These are phyloP conservation scores for Bimuria novae-zelandiae DNA, from an alignment of 2,329 filamentous ascomycete genomes.

Conservation along the genomic window DNA sequence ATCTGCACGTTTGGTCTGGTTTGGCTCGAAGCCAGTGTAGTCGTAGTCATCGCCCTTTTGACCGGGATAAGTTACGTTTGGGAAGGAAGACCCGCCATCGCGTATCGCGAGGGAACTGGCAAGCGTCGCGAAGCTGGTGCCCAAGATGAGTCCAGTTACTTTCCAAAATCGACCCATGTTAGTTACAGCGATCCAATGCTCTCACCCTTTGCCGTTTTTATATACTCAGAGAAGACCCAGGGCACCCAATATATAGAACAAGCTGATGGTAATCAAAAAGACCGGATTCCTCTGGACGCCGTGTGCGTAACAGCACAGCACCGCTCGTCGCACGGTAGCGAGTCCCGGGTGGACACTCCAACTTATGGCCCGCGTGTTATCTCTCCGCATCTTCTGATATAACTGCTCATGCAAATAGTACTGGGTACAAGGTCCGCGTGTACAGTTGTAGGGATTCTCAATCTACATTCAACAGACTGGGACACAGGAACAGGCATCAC, in stretches of 20 bases:
- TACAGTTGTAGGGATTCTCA: slow-evolving; percentile 1
- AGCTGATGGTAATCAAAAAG: too few species aligned
- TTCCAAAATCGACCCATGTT: slow-evolving; percentile 1
- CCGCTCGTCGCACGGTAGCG: not conserved
- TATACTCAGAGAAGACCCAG: too few species aligned
- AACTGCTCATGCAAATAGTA: not conserved
- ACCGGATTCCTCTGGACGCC: too few species aligned
- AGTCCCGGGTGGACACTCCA: not conserved
- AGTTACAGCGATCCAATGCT: too few species aligned
- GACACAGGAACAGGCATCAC: slow-evolving; percentile 14
- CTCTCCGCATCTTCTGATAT: slow-evolving; percentile 7
- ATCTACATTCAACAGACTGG: slow-evolving; percentile 3
- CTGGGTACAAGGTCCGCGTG: not conserved
- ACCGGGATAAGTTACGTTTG: slow-evolving; percentile 19
- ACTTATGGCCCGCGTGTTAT: slow-evolving; percentile 9
- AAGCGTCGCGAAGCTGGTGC: slow-evolving; percentile 1
- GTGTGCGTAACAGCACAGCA: too few species aligned
- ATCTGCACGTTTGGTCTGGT: slow-evolving; percentile 21
- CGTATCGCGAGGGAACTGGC: not conserved
- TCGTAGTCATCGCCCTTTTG: slow-evolving; percentile 24
- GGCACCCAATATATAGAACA: not conserved
- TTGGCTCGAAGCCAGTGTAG: slow-evolving; percentile 20
- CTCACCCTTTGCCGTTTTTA: not conserved
- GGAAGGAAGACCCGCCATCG: slow-evolving; percentile 5
- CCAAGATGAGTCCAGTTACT: not conserved